phyloP scores from a whole-genome alignment of 2,329 filamentous ascomycete species.

The Sclerotinia sclerotiorum region DNA sequence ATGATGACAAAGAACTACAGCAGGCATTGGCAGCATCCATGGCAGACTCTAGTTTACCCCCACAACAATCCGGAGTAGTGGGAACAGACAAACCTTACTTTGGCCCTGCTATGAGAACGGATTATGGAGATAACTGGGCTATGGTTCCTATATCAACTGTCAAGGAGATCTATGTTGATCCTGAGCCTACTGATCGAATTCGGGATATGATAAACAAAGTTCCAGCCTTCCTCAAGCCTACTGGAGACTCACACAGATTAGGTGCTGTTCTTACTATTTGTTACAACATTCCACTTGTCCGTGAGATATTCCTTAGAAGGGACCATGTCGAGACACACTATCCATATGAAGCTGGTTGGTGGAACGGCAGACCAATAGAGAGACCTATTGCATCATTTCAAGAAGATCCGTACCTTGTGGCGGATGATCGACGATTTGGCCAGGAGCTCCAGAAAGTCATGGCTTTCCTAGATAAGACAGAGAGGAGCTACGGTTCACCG shows the following conservation, averaged over 20 bases:
- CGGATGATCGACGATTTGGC: slow-evolving; percentile 52
- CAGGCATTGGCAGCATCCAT: slow-evolving; percentile 57
- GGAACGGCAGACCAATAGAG: slow-evolving; percentile 56
- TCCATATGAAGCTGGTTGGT: slow-evolving; percentile 59
- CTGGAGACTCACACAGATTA: slow-evolving; percentile 42
- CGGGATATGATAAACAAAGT: slow-evolving; percentile 43
- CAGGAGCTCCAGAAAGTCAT: slow-evolving; percentile 48
- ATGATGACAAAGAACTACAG: slow-evolving; percentile 54
- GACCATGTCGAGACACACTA: slow-evolving; percentile 49
- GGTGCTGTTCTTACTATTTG: slow-evolving; percentile 58
- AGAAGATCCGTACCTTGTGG: slow-evolving; percentile 28
- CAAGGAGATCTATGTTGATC: slow-evolving; percentile 37
- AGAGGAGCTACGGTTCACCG: slow-evolving; percentile 58
- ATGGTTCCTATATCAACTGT: slow-evolving; percentile 49
- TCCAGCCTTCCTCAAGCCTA: slow-evolving; percentile 56
- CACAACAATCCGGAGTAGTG: slow-evolving; percentile 54
- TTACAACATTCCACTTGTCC: slow-evolving; percentile 58
- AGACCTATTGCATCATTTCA: slow-evolving; percentile 24
- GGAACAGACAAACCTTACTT: slow-evolving; percentile 49
- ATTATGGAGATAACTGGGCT: slow-evolving; percentile 60
- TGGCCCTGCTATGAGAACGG: slow-evolving; percentile 57
- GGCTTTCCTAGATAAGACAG: slow-evolving; percentile 61
- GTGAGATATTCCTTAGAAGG: slow-evolving; percentile 54
- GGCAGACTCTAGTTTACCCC: slow-evolving; percentile 49
- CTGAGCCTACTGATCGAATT: slow-evolving; percentile 46